Conservation (phyloP, 192 early-diverging fungal genomes). For the Coemansia sp. region DNA sequence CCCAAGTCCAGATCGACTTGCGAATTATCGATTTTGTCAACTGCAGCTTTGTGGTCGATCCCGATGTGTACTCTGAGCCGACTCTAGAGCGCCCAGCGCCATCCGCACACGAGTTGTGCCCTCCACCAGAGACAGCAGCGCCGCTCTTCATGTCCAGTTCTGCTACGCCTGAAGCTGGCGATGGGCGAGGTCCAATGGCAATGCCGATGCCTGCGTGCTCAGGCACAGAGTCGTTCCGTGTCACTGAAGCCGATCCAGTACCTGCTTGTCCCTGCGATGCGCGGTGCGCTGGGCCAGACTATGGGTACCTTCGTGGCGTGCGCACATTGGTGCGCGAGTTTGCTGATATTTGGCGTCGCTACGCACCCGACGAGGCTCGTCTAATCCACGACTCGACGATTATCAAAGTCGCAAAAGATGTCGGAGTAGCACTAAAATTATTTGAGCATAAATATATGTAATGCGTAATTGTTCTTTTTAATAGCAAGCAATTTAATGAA, state of each 20-base stretch:
- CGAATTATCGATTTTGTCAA: slow-evolving; percentile 98
- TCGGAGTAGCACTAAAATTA: slow-evolving; percentile 43
- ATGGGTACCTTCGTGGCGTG: slow-evolving; percentile 58
- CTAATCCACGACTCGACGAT: slow-evolving; percentile 32
- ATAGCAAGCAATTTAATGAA: neutral
- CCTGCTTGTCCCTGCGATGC: slow-evolving; percentile 40
- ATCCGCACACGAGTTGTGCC: slow-evolving; percentile 43
- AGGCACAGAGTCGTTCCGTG: slow-evolving; percentile 21
- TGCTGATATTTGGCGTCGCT: slow-evolving; percentile 58
- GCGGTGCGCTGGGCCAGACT: slow-evolving; percentile 55
- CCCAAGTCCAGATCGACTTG: slow-evolving; percentile 65
- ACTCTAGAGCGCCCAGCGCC: slow-evolving; percentile 39
- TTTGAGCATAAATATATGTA: slow-evolving; percentile 32
- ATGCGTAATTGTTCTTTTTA: neutral
- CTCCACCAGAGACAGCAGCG: slow-evolving; percentile 23
- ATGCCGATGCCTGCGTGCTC: neutral
- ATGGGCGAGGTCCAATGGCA: neutral
- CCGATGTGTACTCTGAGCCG: slow-evolving; percentile 31
- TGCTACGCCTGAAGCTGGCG: neutral
- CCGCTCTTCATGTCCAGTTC: slow-evolving; percentile 18
- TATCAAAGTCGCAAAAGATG: slow-evolving; percentile 32
- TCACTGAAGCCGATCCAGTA: slow-evolving; percentile 28
- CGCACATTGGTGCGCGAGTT: slow-evolving; percentile 58
- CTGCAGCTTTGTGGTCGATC: slow-evolving; percentile 69
- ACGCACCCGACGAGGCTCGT: slow-evolving; percentile 47